These are phyloP conservation scores for Posidonia australis DNA, from an alignment of 106 monocot genomes.

Conservation along the genomic window DNA sequence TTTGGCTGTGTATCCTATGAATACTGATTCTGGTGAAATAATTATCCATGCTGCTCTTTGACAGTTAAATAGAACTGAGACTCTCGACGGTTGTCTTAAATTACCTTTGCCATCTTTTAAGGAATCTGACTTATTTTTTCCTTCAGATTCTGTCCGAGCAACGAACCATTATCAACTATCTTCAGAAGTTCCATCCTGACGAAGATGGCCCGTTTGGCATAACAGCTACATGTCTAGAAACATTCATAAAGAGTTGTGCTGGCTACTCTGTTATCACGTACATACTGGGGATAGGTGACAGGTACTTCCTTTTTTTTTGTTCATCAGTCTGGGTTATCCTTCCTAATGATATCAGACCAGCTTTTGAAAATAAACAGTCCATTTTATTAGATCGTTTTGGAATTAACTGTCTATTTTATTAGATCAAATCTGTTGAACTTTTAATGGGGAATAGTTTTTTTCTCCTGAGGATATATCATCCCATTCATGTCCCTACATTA, in stretches of 20 bases:
- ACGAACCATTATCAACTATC: constrained; percentile 72
- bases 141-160: constrained; percentile 86
- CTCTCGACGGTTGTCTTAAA: too few species aligned
- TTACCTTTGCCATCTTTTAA: too few species aligned
- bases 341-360: not conserved
- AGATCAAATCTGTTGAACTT: too few species aligned
- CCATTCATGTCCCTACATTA: too few species aligned
- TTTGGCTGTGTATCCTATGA: too few species aligned
- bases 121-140: not conserved
- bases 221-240: constrained; percentile 87
- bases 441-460: too few species aligned
- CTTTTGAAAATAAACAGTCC: not conserved
- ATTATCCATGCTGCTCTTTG: too few species aligned
- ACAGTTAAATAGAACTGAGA: too few species aligned
- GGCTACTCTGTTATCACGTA: constrained; percentile 99
- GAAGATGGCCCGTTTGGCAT: constrained; percentile 96
- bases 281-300: constrained; percentile 93
- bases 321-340: not conserved
- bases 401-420: too few species aligned
- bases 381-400: not conserved
- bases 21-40: too few species aligned
- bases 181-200: constrained; percentile 89
- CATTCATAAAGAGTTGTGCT: constrained; percentile 98
- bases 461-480: not conserved
- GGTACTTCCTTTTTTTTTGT: constrained; percentile 22